Base-by-base conservation (phyloP, 495 filamentous ascomycete genomes). In the Tirmania nivea region DNA sequence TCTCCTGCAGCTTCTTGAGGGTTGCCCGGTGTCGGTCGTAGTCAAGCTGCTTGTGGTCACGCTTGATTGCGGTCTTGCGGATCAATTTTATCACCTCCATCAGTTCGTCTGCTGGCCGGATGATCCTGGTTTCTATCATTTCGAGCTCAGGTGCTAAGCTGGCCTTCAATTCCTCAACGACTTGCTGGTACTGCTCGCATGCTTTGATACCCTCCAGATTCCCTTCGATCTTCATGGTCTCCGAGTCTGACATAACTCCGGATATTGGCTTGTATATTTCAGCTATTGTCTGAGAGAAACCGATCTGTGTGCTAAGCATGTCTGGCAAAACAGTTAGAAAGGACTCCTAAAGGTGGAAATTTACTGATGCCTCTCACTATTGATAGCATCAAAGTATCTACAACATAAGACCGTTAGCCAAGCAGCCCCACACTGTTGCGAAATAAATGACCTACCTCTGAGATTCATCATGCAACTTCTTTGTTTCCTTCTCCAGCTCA, bases 181-280 rank as follows among this genome's bases (percentile, higher is more conserved):
- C 85, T 12, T 70, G 73, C 70, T 96, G 85, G 68, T 96, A 99
- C 68, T 99, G 86, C 66, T 94, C 87, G 67, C 92, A 99, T 21
- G 90, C 90, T 56, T 76, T 71, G 60, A 99, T 96, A 21, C 90
- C 90, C 64, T 92, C 90, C n/a, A 80, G 75, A 61, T 95, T 95
- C 47, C 86, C 90, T 69, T 90, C 79, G 19, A 75, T 69, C 35
- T 80, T 71, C 54, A 83, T 76, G 16, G 83, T 82, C 56, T 87
- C 83, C 34, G 90, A 92, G 69, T 96, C 90, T 36, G 89, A 95
- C 63, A 93, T 75, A 56, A 89, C 84, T 17, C 90, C 90, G 56
- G 87, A 94, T 59, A 99, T 96, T 50, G 90, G 90, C 64, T 93
- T 94, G 73, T 99, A 99, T 58, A 99, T 81, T 69, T 99, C 92